Conservation (phyloP, 495 filamentous ascomycete genomes). For the Xylaria curta region DNA sequence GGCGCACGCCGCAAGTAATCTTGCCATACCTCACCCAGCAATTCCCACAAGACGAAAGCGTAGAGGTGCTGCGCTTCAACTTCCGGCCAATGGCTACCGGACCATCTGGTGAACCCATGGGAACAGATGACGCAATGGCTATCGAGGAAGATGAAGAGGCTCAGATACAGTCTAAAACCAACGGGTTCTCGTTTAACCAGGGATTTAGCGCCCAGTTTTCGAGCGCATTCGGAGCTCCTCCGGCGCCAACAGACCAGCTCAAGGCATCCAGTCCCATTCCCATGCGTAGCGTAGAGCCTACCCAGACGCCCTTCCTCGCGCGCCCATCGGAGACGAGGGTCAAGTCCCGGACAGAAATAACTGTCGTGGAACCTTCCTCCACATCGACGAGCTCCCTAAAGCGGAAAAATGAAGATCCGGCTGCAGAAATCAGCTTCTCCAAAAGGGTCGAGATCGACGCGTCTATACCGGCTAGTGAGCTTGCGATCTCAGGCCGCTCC, state of each 20-base stretch:
- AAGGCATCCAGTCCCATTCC: slow-evolving; percentile 15
- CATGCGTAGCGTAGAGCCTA: slow-evolving; percentile 10
- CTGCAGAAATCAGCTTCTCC: slow-evolving; percentile 30
- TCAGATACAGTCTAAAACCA: slow-evolving; percentile 22
- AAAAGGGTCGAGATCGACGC: slow-evolving; percentile 39
- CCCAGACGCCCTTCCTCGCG: slow-evolving; percentile 28
- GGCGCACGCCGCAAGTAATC: slow-evolving; percentile 68
- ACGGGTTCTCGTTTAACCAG: slow-evolving; percentile 33
- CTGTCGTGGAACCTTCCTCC: slow-evolving; percentile 23
- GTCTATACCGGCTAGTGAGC: slow-evolving; percentile 1
- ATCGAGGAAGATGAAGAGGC: slow-evolving; percentile 39
- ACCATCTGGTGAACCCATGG: slow-evolving; percentile 28
- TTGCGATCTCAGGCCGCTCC: background rate
- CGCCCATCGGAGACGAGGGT: slow-evolving; percentile 27
- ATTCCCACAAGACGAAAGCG: slow-evolving; percentile 64
- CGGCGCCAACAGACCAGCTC: slow-evolving; percentile 13
- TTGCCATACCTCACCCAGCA: slow-evolving; percentile 73
- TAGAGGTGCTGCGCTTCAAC: slow-evolving; percentile 68
- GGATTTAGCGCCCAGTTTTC: slow-evolving; percentile 19
- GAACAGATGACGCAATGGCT: slow-evolving; percentile 33
- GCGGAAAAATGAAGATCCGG: slow-evolving; percentile 48
- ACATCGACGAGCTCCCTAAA: slow-evolving; percentile 41
- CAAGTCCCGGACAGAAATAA: slow-evolving; percentile 27
- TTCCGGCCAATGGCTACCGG: slow-evolving; percentile 63
- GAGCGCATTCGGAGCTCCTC: slow-evolving; percentile 6